Percentiles rank a stretch among this genome's conserved stretches.
Conservation (phyloP, 306 rosid species). For the Dryas alaskensis region DNA sequence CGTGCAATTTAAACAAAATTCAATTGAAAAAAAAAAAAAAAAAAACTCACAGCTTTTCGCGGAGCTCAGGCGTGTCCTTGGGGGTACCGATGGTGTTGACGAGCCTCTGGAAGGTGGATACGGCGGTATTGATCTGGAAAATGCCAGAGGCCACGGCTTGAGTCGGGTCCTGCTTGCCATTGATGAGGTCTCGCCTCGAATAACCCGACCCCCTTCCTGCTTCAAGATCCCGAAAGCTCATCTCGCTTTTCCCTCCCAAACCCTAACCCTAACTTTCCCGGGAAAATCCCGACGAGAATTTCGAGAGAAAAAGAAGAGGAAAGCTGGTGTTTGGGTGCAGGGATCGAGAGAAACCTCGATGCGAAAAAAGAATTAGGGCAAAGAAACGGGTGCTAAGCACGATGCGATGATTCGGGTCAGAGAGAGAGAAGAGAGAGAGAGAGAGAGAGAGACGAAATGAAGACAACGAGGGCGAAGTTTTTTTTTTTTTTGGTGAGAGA, state of each 20-base stretch:
- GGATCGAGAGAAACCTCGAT: conserved; percentile 26
- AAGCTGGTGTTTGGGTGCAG: conserved; percentile 21
- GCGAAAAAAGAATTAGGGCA: conserved; percentile 27
- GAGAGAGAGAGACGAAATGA: conserved; percentile 13
- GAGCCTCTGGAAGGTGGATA: conserved; percentile 87
- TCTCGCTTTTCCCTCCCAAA: conserved; percentile 18
- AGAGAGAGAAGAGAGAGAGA: neutral
- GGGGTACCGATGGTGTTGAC: conserved; percentile 99
- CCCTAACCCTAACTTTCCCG: conserved; percentile 31
- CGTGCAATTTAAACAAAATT: neutral
- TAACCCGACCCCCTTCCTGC: conserved; percentile 60
- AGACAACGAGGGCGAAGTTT: neutral
- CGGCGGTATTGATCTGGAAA: conserved; percentile 99
- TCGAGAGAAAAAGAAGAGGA: conserved; percentile 2
- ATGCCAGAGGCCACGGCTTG: conserved; percentile 93
- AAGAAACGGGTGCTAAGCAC: conserved; percentile 21
- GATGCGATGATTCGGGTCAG: conserved; percentile 28
- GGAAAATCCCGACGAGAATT: conserved; percentile 20
- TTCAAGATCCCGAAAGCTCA: conserved; percentile 95
- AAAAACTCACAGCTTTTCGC: conserved; percentile 82
- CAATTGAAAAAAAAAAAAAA: neutral
- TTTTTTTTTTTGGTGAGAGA: neutral
- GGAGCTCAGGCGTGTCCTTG: conserved; percentile 88
- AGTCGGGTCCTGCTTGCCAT: conserved; percentile 80
- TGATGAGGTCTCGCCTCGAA: conserved; percentile 54